Conservation (phyloP, 352 stramenopile genomes). For the Phytophthora fragariae region DNA sequence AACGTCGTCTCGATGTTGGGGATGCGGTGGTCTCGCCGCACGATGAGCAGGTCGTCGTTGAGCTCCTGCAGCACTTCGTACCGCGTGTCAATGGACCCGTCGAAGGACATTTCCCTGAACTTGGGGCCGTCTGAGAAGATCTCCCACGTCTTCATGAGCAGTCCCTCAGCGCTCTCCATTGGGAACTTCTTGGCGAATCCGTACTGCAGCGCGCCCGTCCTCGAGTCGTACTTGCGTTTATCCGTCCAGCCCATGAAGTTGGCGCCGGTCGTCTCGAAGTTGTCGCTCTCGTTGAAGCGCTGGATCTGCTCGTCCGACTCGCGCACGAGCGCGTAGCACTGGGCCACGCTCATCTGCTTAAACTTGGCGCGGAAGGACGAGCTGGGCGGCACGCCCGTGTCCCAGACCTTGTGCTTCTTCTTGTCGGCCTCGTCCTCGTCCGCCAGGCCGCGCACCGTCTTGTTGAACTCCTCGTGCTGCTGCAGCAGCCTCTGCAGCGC, state of each 20-base stretch:
- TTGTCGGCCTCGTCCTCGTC: slow-evolving; percentile 19
- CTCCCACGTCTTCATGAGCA: slow-evolving; percentile 57
- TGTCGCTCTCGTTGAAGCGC: slow-evolving; percentile 39
- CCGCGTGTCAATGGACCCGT: slow-evolving; percentile 52
- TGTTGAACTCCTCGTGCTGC: slow-evolving; percentile 44
- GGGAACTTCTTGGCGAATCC: slow-evolving; percentile 65
- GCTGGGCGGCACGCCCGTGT: slow-evolving; percentile 44
- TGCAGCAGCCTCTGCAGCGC: slow-evolving; percentile 40
- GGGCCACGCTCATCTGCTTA: slow-evolving; percentile 21
- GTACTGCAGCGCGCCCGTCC: slow-evolving; percentile 53
- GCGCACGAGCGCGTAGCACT: slow-evolving; percentile 60
- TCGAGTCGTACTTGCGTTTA: slow-evolving; percentile 40
- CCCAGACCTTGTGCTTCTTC: slow-evolving; percentile 22
- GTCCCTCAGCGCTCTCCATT: slow-evolving; percentile 34
- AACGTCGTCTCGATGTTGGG: slow-evolving; percentile 59
- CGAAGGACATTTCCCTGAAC: slow-evolving; percentile 59
- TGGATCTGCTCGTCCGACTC: slow-evolving; percentile 64
- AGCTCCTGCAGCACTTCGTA: slow-evolving; percentile 65
- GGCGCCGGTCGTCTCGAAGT: slow-evolving; percentile 48
- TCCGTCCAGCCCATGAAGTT: slow-evolving; percentile 70
- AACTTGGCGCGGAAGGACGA: slow-evolving; percentile 56
- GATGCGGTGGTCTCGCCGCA: slow-evolving; percentile 65
- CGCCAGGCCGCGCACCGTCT: slow-evolving; percentile 29
- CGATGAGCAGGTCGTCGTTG: slow-evolving; percentile 69
- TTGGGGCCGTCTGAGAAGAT: slow-evolving; percentile 51